phyloP scores from a whole-genome alignment of 306 rosid species.

The Rubus parviflorus region DNA sequence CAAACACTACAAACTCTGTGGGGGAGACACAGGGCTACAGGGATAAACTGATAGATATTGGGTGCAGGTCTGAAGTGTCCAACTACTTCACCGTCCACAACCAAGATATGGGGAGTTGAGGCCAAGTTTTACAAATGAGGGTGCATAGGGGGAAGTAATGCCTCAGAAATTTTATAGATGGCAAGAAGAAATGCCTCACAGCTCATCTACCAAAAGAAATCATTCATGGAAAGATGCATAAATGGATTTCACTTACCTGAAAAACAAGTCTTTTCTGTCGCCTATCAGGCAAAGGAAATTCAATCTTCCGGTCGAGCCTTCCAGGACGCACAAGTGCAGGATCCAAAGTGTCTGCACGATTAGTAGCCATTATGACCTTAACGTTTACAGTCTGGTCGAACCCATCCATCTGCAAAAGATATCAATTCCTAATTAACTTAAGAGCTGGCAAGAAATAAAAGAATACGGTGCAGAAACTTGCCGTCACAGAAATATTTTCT shows the following conservation, averaged over 20 bases:
- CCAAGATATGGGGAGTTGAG: not conserved
- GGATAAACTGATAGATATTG: not conserved
- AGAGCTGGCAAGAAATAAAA: not conserved
- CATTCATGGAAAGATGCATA: not conserved
- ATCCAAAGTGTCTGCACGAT: conserved; percentile 95
- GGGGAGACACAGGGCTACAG: not conserved
- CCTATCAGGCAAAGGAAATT: conserved; percentile 96
- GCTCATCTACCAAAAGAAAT: not conserved
- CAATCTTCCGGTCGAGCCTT: conserved; percentile 95
- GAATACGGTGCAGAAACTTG: not conserved
- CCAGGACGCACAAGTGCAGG: conserved; percentile 99
- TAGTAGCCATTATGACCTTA: conserved; percentile 98
- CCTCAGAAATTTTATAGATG: no score
- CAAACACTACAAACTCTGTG: not conserved
- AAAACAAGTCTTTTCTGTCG: conserved; percentile 97
- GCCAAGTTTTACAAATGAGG: not conserved
- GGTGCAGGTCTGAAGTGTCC: not conserved
- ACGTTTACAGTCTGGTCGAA: conserved; percentile 99
- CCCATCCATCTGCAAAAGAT: conserved; percentile 83
- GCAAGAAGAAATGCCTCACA: not conserved
- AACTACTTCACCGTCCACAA: not conserved
- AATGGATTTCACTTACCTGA: conserved; percentile 57
- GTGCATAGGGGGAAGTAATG: not conserved
- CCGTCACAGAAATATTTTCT: not conserved
- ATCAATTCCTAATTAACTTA: conserved; percentile 4